A percentile compares a stretch with the other conserved stretches of the same genome.
Evolutionary conservation across 225 moss, liverwort and hornwort genomes (phyloP).

Genomic region (Asterella californica): DNA sequence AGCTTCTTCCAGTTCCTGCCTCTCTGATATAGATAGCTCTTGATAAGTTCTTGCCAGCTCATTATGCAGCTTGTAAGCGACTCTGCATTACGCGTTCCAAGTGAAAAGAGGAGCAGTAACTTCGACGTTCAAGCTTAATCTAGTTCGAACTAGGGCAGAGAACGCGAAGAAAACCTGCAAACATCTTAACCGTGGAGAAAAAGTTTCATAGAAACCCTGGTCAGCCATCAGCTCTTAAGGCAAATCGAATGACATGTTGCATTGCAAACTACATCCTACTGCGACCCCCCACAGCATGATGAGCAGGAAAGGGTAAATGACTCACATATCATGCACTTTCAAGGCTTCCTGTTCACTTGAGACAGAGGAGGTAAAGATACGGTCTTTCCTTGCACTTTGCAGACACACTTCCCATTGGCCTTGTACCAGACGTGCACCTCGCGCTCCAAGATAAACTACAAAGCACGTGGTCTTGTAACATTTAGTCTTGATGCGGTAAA

Average conservation of each 20-base stretch:
- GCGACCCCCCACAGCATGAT: background rate
- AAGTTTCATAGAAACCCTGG: background rate
- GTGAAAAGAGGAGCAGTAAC: background rate
- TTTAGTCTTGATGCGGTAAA: background rate
- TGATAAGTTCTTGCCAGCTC: conserved; percentile 51
- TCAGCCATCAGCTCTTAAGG: too few species aligned
- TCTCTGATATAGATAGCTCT: conserved; percentile 37
- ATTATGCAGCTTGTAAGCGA: conserved; percentile 52
- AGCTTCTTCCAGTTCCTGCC: conserved; percentile 39
- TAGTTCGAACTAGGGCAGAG: background rate
- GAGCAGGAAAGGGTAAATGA: background rate
- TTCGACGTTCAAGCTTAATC: background rate
- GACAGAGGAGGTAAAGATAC: conserved; percentile 39
- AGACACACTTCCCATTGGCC: conserved; percentile 57
- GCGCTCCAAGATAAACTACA: conserved; percentile 48
- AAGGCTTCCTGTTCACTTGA: conserved; percentile 44
- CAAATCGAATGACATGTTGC: background rate
- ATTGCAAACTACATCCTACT: background rate
- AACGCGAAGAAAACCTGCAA: background rate
- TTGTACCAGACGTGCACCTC: conserved; percentile 54
- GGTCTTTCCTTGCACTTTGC: conserved; percentile 50
- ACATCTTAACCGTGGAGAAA: background rate
- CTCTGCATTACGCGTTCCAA: conserved; percentile 33
- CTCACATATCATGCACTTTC: conserved; percentile 59
- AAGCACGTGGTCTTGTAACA: background rate